A percentile compares a stretch with the other conserved stretches of the same genome.
Evolutionary conservation across 1,284 basidiomycete species (phyloP).

Genomic region (Tremellales sp.): DNA sequence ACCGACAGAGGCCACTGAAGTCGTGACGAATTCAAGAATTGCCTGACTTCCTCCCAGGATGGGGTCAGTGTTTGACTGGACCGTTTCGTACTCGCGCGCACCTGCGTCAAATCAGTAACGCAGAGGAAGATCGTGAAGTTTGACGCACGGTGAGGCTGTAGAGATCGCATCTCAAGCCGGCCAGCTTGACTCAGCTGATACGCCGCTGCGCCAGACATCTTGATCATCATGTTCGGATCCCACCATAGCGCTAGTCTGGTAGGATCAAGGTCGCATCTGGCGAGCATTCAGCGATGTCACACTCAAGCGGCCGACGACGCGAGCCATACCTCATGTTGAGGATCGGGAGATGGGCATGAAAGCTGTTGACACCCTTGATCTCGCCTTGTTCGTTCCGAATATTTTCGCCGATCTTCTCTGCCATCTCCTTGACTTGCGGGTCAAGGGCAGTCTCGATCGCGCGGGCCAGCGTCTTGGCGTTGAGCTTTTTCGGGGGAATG

Average conservation of each 20-base stretch:
- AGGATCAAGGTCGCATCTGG: constrained; percentile 56
- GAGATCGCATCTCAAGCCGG: background rate
- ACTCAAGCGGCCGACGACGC: too few species aligned
- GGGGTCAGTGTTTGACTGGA: background rate
- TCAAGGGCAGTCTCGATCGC: constrained; percentile 55
- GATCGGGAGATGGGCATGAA: constrained; percentile 59
- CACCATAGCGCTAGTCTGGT: constrained; percentile 57
- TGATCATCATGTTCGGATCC: constrained; percentile 52
- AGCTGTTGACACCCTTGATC: constrained; percentile 53
- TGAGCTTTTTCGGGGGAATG: constrained; percentile 56
- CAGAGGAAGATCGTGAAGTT: background rate
- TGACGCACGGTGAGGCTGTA: background rate
- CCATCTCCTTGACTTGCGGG: constrained; percentile 51
- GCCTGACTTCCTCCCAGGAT: background rate
- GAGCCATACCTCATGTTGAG: constrained; percentile 54
- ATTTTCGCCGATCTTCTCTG: constrained; percentile 53
- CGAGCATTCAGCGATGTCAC: constrained; percentile 1
- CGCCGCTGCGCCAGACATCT: constrained; percentile 10
- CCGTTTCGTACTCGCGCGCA: background rate
- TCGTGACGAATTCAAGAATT: background rate
- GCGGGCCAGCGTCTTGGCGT: constrained; percentile 52
- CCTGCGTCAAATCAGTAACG: too few species aligned
- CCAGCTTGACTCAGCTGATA: background rate
- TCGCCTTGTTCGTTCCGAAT: constrained; percentile 58
- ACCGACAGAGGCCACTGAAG: background rate